A percentile compares a stretch with the other conserved stretches of the same genome.
These are phyloP conservation scores for Thraustochytrium striatum DNA, from an alignment of 352 stramenopile genomes.

Conservation along the genomic window DNA sequence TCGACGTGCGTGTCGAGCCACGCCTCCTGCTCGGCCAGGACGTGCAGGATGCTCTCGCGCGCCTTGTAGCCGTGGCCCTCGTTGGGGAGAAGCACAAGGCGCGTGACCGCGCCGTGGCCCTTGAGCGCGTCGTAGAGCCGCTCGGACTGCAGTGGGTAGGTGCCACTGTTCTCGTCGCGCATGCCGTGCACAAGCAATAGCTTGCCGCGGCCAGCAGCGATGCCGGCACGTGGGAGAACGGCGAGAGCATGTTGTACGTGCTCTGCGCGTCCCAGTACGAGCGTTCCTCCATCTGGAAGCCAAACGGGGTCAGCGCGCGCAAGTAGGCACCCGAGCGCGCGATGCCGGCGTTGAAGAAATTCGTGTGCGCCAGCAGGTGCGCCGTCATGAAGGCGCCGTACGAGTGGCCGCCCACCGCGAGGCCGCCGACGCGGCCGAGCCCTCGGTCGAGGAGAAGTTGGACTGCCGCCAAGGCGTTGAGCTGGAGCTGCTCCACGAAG, in stretches of 20 bases:
- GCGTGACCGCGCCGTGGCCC: conserved; percentile 43
- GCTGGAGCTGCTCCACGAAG: conserved; percentile 40
- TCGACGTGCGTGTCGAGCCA: conserved; percentile 40
- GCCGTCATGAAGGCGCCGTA: conserved; percentile 50
- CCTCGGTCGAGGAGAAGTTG: conserved; percentile 4
- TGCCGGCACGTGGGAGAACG: conserved; percentile 36
- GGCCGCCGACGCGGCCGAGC: conserved; percentile 14
- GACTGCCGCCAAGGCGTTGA: conserved; percentile 41
- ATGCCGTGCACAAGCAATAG: conserved; percentile 43
- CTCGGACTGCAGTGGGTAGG: conserved; percentile 44
- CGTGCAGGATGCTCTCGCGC: conserved; percentile 44
- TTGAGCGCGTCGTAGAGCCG: conserved; percentile 48
- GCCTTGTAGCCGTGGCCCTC: conserved; percentile 47
- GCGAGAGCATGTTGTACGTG: conserved; percentile 38
- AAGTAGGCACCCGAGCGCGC: conserved; percentile 47
- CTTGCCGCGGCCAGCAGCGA: conserved; percentile 21
- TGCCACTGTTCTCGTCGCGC: conserved; percentile 46
- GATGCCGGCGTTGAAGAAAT: conserved; percentile 42
- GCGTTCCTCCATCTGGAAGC: conserved; percentile 49
- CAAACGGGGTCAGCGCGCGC: conserved; percentile 47
- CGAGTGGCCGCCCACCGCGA: conserved; percentile 46
- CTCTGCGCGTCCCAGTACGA: conserved; percentile 45
- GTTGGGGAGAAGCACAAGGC: conserved; percentile 42
- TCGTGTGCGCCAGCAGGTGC: conserved; percentile 47
- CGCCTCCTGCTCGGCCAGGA: conserved; percentile 23